Base-by-base conservation (phyloP, 164 flowering plant species). In the Echeveria elegans region DNA sequence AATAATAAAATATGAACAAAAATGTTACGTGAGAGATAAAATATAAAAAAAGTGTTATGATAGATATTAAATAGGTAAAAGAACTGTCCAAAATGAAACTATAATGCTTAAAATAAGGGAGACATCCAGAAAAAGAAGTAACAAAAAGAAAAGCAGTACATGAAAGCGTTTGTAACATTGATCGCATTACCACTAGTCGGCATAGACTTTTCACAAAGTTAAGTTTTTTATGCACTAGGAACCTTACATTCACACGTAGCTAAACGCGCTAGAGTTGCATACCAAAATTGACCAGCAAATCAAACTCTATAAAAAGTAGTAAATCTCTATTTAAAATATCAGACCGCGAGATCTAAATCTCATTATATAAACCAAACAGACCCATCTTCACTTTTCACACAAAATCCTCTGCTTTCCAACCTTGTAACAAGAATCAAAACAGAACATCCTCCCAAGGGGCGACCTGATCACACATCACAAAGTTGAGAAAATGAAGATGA, bases 381-480 rank as follows among this genome's bases (percentile, higher is more conserved):
- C 21, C 28, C 58, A 52, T 52, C 58, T 28, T 52, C 29, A 5
- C 10, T 23, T 21, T 11, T 52, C 58, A 52, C 21, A 23, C 58
- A 6, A 52, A 52, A 36, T 52, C 58, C 29, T 52, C 58, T 52
- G 58, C 58, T 23, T 52, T 23, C 58, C 28, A 52, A 21, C 8
- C 28, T 52, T 6, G 1, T 52, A 21, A 21, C n/a, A 23, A 1
- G 23, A 52, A 52, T 7, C 18, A 19, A 48, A 48, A 36, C 9
- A 36, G n/a, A n/a, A n/a, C n/a, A n/a, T 36, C 53, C 9, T 48
- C 7, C 4, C 21, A 23, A 23, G 58, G 58, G 58, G 58, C 58
- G 58, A 52, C 58, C 58, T 52, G 58, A 52, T 21, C 58, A 52
- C 58, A 52, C 58, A 12, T n/a, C n/a, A n/a, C n/a, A n/a, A n/a